A percentile compares a stretch with the other conserved stretches of the same genome.
Conservation (phyloP, 345 rosid genomes). For the Arabidopsis thaliana region TAIR10.1 NC_003074.8:8490501-8491000, state of each 20-base stretch:
- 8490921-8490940: neutral
- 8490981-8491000: conserved; percentile 28
- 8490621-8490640: too few species aligned
- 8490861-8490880: conserved; percentile 23
- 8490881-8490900: conserved; percentile 20
- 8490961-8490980: conserved; percentile 15
- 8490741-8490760: neutral
- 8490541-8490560: too few species aligned
- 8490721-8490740: too few species aligned
- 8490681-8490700: too few species aligned
- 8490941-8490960: conserved; percentile 26
- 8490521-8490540: too few species aligned
- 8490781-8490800: neutral
- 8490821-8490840: conserved; percentile 23
- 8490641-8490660: too few species aligned
- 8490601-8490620: too few species aligned
- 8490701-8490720: too few species aligned
- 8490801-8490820: conserved; percentile 1
- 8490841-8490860: conserved; percentile 11
- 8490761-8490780: neutral
- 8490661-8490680: too few species aligned
- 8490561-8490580: too few species aligned
- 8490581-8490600: too few species aligned
- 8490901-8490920: conserved; percentile 11
- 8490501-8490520: too few species aligned